phyloP scores from a whole-genome alignment of 176 grass and related monocot species.

The Ensete ventricosum region DNA sequence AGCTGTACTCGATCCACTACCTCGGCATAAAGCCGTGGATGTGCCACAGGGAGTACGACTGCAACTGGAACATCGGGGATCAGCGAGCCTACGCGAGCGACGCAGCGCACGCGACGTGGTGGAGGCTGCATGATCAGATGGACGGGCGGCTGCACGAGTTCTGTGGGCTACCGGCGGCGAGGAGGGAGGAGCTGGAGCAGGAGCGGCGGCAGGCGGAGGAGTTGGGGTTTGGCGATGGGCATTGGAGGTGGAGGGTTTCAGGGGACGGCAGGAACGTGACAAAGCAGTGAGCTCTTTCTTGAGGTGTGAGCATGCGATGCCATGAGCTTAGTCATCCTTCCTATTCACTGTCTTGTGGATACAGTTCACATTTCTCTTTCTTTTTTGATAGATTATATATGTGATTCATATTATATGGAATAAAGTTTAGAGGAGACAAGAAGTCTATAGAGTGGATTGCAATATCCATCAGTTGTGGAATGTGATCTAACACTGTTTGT shows the following conservation, averaged over 20 bases:
- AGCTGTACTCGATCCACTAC: conserved; percentile 75
- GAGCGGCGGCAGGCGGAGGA: conserved; percentile 56
- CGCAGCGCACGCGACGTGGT: conserved; percentile 58
- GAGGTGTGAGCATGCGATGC: too few relatives aligned
- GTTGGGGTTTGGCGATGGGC: conserved; percentile 37
- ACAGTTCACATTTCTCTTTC: too few relatives aligned
- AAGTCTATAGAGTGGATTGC: too few relatives aligned
- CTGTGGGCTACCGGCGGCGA: conserved; percentile 47
- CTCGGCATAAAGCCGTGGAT: conserved; percentile 77
- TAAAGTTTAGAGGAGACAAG: too few relatives aligned
- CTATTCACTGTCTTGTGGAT: too few relatives aligned
- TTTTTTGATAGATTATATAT: too few relatives aligned
- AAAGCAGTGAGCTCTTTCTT: too few relatives aligned
- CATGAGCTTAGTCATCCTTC: too few relatives aligned
- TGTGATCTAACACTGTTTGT: too few relatives aligned
- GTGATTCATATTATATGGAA: too few relatives aligned
- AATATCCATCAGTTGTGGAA: too few relatives aligned
- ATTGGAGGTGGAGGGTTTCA: conserved; percentile 33
- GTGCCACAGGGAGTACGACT: conserved; percentile 92
- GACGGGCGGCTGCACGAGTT: conserved; percentile 42
- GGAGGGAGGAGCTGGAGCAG: conserved; percentile 56
- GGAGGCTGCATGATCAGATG: conserved; percentile 75
- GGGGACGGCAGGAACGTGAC: not conserved
- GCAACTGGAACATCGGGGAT: conserved; percentile 71
- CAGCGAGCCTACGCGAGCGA: conserved; percentile 77